Percentiles rank a stretch among this genome's conserved stretches.
Evolutionary conservation across 805 yeast genomes (phyloP).

Genomic region (Kazachstania africana): DNA sequence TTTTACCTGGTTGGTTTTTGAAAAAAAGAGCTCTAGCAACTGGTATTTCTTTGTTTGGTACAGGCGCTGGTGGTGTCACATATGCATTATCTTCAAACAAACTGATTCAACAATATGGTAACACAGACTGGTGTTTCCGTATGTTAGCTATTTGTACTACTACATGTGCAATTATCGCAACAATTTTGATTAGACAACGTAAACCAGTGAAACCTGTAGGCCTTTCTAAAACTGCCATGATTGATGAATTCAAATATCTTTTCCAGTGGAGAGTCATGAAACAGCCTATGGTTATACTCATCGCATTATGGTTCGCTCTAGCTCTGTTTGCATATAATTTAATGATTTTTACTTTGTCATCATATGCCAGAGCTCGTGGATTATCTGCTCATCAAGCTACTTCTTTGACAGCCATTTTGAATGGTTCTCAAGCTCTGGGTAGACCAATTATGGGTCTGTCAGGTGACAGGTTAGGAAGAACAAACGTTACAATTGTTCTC

Average conservation of each 20-base stretch:
- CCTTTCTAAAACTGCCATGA: slow-evolving; percentile 9
- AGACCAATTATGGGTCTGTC: slow-evolving; percentile 36
- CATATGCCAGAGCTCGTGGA: slow-evolving; percentile 39
- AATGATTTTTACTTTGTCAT: slow-evolving; percentile 35
- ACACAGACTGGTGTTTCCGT: slow-evolving; percentile 36
- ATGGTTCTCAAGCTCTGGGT: slow-evolving; percentile 37
- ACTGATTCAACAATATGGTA: slow-evolving; percentile 30
- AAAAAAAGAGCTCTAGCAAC: slow-evolving; percentile 46
- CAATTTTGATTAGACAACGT: slow-evolving; percentile 36
- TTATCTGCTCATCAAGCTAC: slow-evolving; percentile 33
- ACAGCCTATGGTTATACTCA: slow-evolving; percentile 24
- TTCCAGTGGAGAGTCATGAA: slow-evolving; percentile 25
- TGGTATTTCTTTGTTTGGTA: slow-evolving; percentile 39
- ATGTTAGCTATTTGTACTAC: slow-evolving; percentile 32
- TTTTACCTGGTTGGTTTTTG: slow-evolving; percentile 62
- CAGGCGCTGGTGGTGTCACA: slow-evolving; percentile 42
- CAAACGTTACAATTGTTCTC: slow-evolving; percentile 32
- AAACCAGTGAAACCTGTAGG: slow-evolving; percentile 25
- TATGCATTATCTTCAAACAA: slow-evolving; percentile 31
- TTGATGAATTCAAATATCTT: slow-evolving; percentile 21
- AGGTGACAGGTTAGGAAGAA: slow-evolving; percentile 36
- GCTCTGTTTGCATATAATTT: slow-evolving; percentile 33
- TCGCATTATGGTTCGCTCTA: slow-evolving; percentile 29
- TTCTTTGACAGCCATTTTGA: slow-evolving; percentile 33
- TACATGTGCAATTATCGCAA: slow-evolving; percentile 29